Evolutionary conservation across 2,329 filamentous ascomycete genomes (phyloP), one percentile per base, ranked within the genome.

Genomic region (Cordyceps javanica): DNA sequence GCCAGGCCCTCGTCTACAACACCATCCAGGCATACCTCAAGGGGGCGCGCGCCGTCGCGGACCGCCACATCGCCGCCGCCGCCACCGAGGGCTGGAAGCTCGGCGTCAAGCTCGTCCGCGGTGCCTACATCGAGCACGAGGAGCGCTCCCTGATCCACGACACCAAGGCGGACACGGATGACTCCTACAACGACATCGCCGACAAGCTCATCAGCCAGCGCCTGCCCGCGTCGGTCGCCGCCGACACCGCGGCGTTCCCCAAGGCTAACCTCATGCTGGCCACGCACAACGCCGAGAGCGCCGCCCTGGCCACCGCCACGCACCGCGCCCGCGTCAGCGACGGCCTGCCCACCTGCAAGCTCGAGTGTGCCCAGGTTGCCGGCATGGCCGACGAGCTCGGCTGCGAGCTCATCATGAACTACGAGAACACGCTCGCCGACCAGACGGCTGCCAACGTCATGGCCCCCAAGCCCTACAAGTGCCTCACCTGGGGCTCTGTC

Each of bases 331-430:
- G 56, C 48, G 23, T 58, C 49, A 39, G 41, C 49, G 49, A 53
- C 48, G 56, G 32, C 56, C 34, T 23, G 56, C 8, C 39, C 32
- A 58, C 56, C 19, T 58, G 56, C 56, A 63, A 82, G 9, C 69
- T 79, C 23, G 73, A 73, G 64, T 66, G 59, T 11, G 72, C 87
- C 2, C 90, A 94, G 72, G 79, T 95, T 3, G 87, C 90, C 73
- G 90, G 91, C 34, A 96, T 96, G 91, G 91, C 91, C 1, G 91
- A 95, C 65, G 90, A 95, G 67, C 83, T 95, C 38, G 88, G 85
- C 65, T 82, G 79, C 66, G 77, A 80, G 66, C 70, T 83, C 23
- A 68, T 80, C 14, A 41, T 44, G 38, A 56, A 53, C 25, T 59
- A 52, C 32, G 59, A 58, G 25, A 54, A 28, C 41, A 54, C 56